A percentile compares a stretch with the other conserved stretches of the same genome.
Conservation (phyloP, 768 basidiomycete species). For the Suillus plorans region DNA sequence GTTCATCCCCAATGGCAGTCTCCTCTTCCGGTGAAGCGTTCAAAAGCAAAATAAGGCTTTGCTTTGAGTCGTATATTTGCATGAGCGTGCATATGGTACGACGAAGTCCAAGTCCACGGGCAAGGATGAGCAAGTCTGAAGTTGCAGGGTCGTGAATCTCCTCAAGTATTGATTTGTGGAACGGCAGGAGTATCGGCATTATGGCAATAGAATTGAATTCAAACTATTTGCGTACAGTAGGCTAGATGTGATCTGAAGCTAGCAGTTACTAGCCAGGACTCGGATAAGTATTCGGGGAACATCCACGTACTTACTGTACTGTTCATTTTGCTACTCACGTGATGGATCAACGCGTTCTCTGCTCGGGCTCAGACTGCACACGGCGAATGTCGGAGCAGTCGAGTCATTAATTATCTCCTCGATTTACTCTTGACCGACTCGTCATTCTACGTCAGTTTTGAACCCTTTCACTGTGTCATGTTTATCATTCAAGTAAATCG, state of each 20-base stretch:
- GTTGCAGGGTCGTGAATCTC: slow-evolving; percentile 72
- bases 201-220: neutral
- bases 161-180: slow-evolving; percentile 67
- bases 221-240: neutral
- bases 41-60: slow-evolving; percentile 81
- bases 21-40: slow-evolving; percentile 88
- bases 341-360: too few species aligned
- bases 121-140: slow-evolving; percentile 75
- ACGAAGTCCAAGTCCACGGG: slow-evolving; percentile 88
- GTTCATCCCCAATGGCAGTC: slow-evolving; percentile 86
- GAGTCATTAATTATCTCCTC: too few species aligned
- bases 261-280: too few species aligned
- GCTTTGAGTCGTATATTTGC: slow-evolving; percentile 88
- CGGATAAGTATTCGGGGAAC: too few species aligned
- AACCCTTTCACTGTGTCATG: too few species aligned
- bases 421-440: too few species aligned
- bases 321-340: too few species aligned
- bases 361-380: too few species aligned
- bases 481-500: too few species aligned
- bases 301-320: too few species aligned
- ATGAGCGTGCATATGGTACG: slow-evolving; percentile 82
- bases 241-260: neutral
- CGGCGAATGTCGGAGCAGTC: too few species aligned
- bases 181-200: slow-evolving; percentile 45
- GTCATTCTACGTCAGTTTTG: too few species aligned